A percentile compares a stretch with the other conserved stretches of the same genome.
phyloP scores from a whole-genome alignment of 306 rosid species.

The Castanospermum australe region DNA sequence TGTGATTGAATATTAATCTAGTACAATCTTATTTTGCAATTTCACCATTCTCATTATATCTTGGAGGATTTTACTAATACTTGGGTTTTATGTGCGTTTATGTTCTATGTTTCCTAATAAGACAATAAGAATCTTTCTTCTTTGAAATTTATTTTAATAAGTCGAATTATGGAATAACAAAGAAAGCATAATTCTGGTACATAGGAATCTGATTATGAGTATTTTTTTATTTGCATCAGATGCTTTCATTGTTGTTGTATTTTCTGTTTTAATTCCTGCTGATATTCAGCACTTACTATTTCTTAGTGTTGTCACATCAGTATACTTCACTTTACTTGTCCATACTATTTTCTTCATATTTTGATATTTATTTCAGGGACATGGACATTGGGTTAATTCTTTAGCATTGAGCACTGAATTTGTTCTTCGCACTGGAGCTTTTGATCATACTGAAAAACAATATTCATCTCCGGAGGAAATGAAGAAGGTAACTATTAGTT shows the following conservation, averaged over 20 bases:
- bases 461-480: slow-evolving; percentile 80
- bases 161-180: not conserved
- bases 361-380: slow-evolving; percentile 67
- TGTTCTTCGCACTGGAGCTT: slow-evolving; percentile 95
- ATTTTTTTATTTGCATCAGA: not conserved
- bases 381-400: slow-evolving; percentile 95
- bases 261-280: not conserved
- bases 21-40: not conserved
- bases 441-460: slow-evolving; percentile 87
- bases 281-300: not conserved
- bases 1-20: not conserved
- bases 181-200: not conserved
- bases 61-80: not conserved
- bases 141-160: not conserved
- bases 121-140: not conserved
- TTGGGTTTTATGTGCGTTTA: not conserved
- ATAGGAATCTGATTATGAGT: not conserved
- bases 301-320: not conserved
- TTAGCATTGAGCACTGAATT: slow-evolving; percentile 94
- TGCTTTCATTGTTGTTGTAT: not conserved
- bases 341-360: slow-evolving; percentile 4
- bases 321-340: slow-evolving; percentile 4
- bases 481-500: slow-evolving; percentile 58
- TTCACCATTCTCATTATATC: not conserved
- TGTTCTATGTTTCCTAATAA: not conserved